These are phyloP conservation scores for Fusarium sp. DNA, from an alignment of 2,329 filamentous ascomycete genomes.

Conservation along the genomic window DNA sequence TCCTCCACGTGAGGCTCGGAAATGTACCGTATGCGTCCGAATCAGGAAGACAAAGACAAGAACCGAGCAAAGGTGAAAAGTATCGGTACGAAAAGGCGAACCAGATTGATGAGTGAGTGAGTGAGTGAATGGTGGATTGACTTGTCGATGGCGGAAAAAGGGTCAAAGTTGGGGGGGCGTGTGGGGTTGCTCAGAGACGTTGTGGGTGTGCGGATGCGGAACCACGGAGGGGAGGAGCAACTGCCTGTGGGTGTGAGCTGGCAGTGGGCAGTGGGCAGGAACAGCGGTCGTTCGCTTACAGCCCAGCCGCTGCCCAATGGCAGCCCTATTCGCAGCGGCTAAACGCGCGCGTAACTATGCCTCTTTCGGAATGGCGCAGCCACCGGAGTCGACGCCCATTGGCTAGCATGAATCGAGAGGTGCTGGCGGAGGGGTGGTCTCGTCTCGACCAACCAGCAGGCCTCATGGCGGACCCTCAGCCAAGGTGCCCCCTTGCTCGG, in stretches of 20 bases:
- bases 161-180: slow-evolving; percentile 31
- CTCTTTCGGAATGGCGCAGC: slow-evolving; percentile 29
- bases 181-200: slow-evolving; percentile 10
- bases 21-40: not conserved
- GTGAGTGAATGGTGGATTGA: slow-evolving; percentile 23
- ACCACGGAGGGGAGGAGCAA: slow-evolving; percentile 1
- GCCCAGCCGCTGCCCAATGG: slow-evolving; percentile 52
- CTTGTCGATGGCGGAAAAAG: slow-evolving; percentile 22
- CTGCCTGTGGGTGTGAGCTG: slow-evolving; percentile 46
- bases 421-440: slow-evolving; percentile 32
- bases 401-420: slow-evolving; percentile 20
- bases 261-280: slow-evolving; percentile 45
- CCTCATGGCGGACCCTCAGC: not conserved
- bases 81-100: slow-evolving; percentile 24
- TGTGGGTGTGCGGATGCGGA: not conserved
- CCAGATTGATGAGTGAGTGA: not conserved
- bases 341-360: slow-evolving; percentile 52
- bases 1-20: too few species aligned
- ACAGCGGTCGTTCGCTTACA: slow-evolving; percentile 49
- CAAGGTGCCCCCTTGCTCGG: slow-evolving; percentile 34
- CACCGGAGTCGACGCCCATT: slow-evolving; percentile 50
- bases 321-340: slow-evolving; percentile 37
- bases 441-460: slow-evolving; percentile 41
- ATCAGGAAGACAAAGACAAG: slow-evolving; percentile 5
- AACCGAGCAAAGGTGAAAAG: too few species aligned